Evolutionary conservation across 163 green algal species (phyloP).

Genomic region (Chloromonas sp.): DNA sequence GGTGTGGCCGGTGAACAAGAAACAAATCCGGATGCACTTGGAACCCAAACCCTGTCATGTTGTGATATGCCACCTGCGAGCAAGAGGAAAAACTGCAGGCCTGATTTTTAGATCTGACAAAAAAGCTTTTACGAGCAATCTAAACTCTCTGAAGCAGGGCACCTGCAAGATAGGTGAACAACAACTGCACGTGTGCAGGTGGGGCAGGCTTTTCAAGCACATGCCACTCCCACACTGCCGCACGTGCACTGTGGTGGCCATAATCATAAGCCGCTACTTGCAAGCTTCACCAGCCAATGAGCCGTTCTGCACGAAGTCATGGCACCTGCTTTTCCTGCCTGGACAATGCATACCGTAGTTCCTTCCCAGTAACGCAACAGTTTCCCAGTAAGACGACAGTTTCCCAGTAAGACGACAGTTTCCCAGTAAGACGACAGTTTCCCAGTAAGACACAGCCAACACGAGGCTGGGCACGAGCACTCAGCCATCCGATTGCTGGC

Average conservation of each 20-base stretch:
- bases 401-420: neutral
- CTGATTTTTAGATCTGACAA: neutral
- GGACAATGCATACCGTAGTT: too few species aligned
- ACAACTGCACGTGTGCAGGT: neutral
- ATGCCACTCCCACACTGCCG: neutral
- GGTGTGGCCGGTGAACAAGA: conserved; percentile 32
- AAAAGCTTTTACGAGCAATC: too few species aligned
- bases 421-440: neutral
- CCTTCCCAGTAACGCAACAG: neutral
- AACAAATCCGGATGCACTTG: conserved; percentile 19
- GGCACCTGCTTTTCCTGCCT: too few species aligned
- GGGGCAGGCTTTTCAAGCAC: neutral
- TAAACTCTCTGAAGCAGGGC: neutral
- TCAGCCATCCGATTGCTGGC: too few species aligned
- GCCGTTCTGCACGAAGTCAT: too few species aligned
- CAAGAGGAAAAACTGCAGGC: neutral
- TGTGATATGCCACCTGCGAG: conserved; percentile 23
- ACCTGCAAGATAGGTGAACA: neutral
- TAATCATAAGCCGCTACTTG: too few species aligned
- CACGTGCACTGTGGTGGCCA: too few species aligned
- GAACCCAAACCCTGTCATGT: conserved; percentile 25
- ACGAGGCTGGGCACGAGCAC: too few species aligned
- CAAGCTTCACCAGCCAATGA: too few species aligned
- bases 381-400: neutral
- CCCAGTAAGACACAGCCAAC: neutral